These are phyloP conservation scores for Jaminaea rosea DNA, from an alignment of 1,284 basidiomycete species.

Conservation along the genomic window DNA sequence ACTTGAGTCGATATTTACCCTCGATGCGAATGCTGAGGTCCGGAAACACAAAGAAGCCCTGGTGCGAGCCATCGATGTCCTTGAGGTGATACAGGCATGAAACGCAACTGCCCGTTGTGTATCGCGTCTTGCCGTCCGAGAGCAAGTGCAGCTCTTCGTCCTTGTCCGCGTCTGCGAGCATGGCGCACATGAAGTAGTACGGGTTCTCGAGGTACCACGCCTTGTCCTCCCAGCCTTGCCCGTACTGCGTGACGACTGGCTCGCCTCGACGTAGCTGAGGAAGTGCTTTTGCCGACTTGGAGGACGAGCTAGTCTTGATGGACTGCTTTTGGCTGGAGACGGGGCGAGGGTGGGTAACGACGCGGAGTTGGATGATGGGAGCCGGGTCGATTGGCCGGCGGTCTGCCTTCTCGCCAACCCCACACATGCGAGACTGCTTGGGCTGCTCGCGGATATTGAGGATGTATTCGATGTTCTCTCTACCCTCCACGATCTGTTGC, in stretches of 20 bases:
- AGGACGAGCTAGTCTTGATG: not conserved
- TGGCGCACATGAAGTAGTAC: constrained; percentile 43
- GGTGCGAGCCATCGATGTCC: constrained; percentile 68
- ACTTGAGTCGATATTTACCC: constrained; percentile 75
- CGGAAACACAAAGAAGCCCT: constrained; percentile 55
- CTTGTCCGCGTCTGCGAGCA: constrained; percentile 38
- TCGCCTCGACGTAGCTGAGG: constrained; percentile 22
- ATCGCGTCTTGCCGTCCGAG: constrained; percentile 82
- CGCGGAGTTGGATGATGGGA: constrained; percentile 86
- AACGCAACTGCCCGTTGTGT: constrained; percentile 79
- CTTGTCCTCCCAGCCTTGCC: constrained; percentile 43
- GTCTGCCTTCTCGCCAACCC: constrained; percentile 65
- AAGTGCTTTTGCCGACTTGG: constrained; percentile 3
- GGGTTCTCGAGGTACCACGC: constrained; percentile 44
- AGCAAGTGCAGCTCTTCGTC: constrained; percentile 87
- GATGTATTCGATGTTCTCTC: constrained; percentile 38
- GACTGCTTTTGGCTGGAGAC: too few relatives aligned
- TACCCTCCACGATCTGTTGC: constrained; percentile 21
- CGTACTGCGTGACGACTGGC: constrained; percentile 25
- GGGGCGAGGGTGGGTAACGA: constrained; percentile 53
- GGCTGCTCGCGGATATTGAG: constrained; percentile 39
- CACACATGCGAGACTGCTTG: constrained; percentile 42
- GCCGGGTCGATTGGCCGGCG: constrained; percentile 89
- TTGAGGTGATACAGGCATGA: constrained; percentile 90
- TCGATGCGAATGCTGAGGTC: constrained; percentile 60